Base-by-base conservation (phyloP, 1,284 basidiomycete genomes). In the Malassezia japonica region DNA sequence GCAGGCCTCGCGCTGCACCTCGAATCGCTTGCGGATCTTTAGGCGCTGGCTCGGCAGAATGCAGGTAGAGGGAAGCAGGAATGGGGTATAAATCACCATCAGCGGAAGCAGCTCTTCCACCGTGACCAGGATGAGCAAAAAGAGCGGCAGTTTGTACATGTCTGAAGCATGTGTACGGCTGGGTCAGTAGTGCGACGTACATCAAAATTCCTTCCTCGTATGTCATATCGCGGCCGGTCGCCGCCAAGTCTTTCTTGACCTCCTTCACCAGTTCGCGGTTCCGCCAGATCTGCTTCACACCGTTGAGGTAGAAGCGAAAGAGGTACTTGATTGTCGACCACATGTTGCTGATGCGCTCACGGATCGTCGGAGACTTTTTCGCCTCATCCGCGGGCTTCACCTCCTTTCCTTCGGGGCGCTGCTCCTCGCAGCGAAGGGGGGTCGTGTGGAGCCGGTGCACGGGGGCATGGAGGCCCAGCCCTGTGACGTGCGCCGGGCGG, bases 11-110 rank as follows among this genome's bases (percentile, higher is more conserved):
- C 63, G 55, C 43, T 60, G 63, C 25, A 63, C 50, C 42, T 68
- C 66, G 6, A 65, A 60, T 3, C 55, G 57, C 46, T 62, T 55
- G 15, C 64, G 58, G 18, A 71, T 71, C 56, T 65, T 69, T 15
- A 45, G 79, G 34, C 79, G 79, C 75, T 90, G 87, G 23, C 83
- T 83, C 0, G 87, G 85, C n/a, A 90, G 78, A 50, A 89, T 79
- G 66, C 86, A 88, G 2, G 87, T 89, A 3, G 86, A 88, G 1
- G 87, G 87, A 27, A 90, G 80, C 75, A 88, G 79, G 64, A 80
- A 81, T 1, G 87, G 87, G n/a, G 81, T 83, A 69, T 86, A 90
- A 57, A 90, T 80, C 25, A 86, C 86, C 54, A 88, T 80, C 53
- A 90, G 78, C 9, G 87, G 87, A 52, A 90, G 80, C 37, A 86